A percentile compares a stretch with the other conserved stretches of the same genome.
Evolutionary conservation across 116 monocot genomes (phyloP).

Genomic region (Trichopus zeylanicus): DNA sequence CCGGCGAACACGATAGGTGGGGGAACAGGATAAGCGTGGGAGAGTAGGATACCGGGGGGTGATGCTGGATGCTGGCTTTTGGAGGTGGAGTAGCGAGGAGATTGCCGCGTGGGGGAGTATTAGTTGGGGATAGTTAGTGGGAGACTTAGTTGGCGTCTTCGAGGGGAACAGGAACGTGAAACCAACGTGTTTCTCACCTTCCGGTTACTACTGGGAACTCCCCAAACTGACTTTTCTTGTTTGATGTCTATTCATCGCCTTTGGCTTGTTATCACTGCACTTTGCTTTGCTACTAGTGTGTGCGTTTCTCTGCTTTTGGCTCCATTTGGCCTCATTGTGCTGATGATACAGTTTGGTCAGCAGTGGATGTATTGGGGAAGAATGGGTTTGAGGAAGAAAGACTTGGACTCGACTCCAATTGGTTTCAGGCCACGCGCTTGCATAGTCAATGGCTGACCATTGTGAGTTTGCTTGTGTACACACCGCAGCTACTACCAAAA

Average conservation of each 20-base stretch:
- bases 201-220: neutral
- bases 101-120: too few species aligned
- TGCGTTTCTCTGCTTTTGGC: neutral
- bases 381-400: too few species aligned
- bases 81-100: too few species aligned
- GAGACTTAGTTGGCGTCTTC: conserved; percentile 2
- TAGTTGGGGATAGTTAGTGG: neutral
- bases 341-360: too few species aligned
- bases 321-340: neutral
- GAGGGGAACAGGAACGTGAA: neutral
- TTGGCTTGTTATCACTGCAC: neutral
- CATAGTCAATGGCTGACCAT: too few species aligned
- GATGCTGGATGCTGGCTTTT: neutral
- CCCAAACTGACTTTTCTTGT: neutral
- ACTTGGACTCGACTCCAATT: too few species aligned
- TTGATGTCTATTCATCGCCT: neutral
- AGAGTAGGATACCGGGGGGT: neutral
- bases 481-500: too few species aligned
- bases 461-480: too few species aligned
- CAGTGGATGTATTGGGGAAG: too few species aligned
- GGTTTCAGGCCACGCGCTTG: too few species aligned
- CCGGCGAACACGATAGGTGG: neutral
- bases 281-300: neutral
- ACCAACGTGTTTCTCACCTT: conserved; percentile 8
- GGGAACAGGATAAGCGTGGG: neutral